These are phyloP conservation scores for Bruguiera gymnorhiza DNA, from an alignment of 345 rosid species.

Conservation along the genomic window DNA sequence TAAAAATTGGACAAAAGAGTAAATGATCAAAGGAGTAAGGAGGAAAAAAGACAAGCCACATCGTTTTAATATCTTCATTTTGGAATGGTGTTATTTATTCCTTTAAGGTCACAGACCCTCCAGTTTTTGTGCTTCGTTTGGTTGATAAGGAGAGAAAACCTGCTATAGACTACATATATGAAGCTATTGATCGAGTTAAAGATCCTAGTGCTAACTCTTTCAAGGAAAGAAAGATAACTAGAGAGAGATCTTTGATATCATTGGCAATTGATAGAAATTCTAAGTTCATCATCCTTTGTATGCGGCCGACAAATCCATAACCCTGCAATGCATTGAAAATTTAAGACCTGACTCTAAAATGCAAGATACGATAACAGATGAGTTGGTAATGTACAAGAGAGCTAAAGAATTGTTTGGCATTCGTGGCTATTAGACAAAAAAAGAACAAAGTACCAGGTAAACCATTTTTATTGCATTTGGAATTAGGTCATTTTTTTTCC, in stretches of 20 bases:
- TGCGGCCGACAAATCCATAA: not conserved
- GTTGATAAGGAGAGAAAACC: not conserved
- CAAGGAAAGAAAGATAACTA: not conserved
- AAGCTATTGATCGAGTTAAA: not conserved
- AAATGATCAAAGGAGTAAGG: conserved; percentile 8
- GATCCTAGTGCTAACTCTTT: not conserved
- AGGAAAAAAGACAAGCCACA: not conserved
- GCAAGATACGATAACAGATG: not conserved
- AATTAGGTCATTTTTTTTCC: too few species aligned
- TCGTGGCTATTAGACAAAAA: too few species aligned
- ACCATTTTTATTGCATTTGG: too few species aligned
- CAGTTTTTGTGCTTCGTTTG: not conserved
- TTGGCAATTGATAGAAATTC: not conserved
- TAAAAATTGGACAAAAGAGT: not conserved
- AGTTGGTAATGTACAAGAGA: not conserved
- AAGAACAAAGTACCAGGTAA: too few species aligned
- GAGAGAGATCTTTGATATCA: not conserved
- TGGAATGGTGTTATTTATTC: conserved; percentile 8
- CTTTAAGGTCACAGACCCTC: conserved; percentile 1
- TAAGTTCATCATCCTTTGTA: not conserved
- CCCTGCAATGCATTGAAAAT: too few species aligned
- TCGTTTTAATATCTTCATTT: conserved; percentile 5
- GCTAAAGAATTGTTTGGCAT: too few species aligned
- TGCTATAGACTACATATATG: not conserved
- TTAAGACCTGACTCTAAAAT: not conserved